Evolutionary conservation across 495 filamentous ascomycete genomes (phyloP).

Genomic region (Pyrenopolyporus hunteri): DNA sequence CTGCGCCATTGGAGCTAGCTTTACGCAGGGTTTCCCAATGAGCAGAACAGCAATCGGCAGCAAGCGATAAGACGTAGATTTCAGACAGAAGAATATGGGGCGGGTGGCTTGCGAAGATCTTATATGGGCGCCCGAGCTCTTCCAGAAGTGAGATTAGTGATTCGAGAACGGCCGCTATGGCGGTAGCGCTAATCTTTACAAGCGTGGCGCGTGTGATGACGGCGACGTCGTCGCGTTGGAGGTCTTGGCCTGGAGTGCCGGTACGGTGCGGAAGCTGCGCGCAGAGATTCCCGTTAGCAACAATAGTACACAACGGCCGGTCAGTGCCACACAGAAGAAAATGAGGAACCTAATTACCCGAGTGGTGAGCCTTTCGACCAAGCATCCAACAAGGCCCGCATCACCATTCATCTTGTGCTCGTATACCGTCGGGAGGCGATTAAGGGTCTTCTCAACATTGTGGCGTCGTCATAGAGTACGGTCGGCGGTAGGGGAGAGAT

Average conservation of each 20-base stretch:
- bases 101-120: slow-evolving; percentile 52
- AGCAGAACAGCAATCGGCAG: slow-evolving; percentile 67
- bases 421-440: slow-evolving; percentile 41
- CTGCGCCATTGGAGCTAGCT: slow-evolving; percentile 33
- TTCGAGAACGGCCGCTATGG: slow-evolving; percentile 61
- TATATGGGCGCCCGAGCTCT: slow-evolving; percentile 56
- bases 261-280: slow-evolving; percentile 68
- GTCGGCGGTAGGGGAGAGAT: slow-evolving; percentile 18
- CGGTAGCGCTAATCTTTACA: slow-evolving; percentile 62
- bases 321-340: slow-evolving; percentile 9
- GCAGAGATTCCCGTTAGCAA: slow-evolving; percentile 23
- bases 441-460: slow-evolving; percentile 41
- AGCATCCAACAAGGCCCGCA: slow-evolving; percentile 64
- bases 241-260: slow-evolving; percentile 61
- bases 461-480: slow-evolving; percentile 44
- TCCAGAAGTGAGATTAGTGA: slow-evolving; percentile 59
- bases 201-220: slow-evolving; percentile 64
- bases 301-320: neutral
- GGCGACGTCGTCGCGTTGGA: slow-evolving; percentile 66
- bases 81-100: slow-evolving; percentile 64
- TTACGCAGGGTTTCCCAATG: slow-evolving; percentile 58
- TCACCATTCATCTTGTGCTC: slow-evolving; percentile 65
- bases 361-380: slow-evolving; percentile 68
- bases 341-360: slow-evolving; percentile 53
- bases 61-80: slow-evolving; percentile 63